Base-by-base conservation (phyloP, 768 basidiomycete genomes). In the Boletus vermiculosoides region DNA sequence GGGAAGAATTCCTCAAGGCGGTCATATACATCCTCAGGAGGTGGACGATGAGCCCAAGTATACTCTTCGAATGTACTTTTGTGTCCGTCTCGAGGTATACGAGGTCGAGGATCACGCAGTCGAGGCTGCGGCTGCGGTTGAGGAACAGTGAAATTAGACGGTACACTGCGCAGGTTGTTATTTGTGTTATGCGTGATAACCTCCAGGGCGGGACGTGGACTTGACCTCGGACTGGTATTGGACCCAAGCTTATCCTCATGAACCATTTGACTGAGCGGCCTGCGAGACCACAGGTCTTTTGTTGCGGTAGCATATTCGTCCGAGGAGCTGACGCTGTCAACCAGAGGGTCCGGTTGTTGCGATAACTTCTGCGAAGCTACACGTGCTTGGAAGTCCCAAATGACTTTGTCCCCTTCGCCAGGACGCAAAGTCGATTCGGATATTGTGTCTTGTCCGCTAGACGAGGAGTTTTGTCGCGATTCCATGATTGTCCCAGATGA, bases 1-100 rank as follows among this genome's bases (percentile, higher is more conserved):
- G 96, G 95, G 80, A 99, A 99, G 78, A 92, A 98, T 58, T 89
- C 86, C 63, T 98, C 92, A 9, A 99, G 80, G 54, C 90, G 86
- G 42, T 98, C 90, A 68, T 94, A 93, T 44, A 99, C 89, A 63
- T 91, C 90, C 74, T 98, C 97, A 0, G 94, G 86, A 45, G 87
- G 84, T 30, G 95, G 95, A 64, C 94, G 90, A 58, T 88, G 85
- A 37, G 91, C 90, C 94, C 93, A 97, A 22, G 88, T 88, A 54
- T 82, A 80, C 63, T 85, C 87, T 15, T 80, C 83, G 61, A 92
- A 89, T 5, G 85, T 87, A 45, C 76, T 62, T 59, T 64, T 62
- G 62, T 60, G 63, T 65, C 69, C 52, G 56, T 72, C 57, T 61
- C 70, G 54, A 56, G 70, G 65, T 16, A 64, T 55, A n/a, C 72